phyloP scores from a whole-genome alignment of 179 eudicot genomes.

The Corrigiola litoralis region DNA sequence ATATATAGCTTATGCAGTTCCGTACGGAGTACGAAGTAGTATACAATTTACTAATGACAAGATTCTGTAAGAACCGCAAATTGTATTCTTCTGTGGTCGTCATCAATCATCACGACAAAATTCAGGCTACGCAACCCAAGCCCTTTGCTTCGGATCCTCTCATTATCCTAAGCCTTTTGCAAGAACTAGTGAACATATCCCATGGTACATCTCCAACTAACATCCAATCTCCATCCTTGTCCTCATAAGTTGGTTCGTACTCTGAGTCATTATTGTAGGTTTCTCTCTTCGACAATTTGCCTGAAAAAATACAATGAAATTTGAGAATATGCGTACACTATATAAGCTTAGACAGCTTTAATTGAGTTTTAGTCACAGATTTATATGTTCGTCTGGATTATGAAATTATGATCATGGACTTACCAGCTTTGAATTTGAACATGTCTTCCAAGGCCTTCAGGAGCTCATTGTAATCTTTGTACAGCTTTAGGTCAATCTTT shows the following conservation, averaged over 20 bases:
- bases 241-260: constrained; percentile 32
- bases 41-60: too few relatives aligned
- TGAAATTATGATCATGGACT: too few relatives aligned
- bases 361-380: too few relatives aligned
- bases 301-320: too few relatives aligned
- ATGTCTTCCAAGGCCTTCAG: constrained; percentile 23
- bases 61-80: too few relatives aligned
- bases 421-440: constrained; percentile 28
- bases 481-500: constrained; percentile 31
- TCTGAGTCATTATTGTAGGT: constrained; percentile 6
- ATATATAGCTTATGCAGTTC: too few relatives aligned
- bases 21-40: too few relatives aligned
- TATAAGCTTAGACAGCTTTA: too few relatives aligned
- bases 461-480: constrained; percentile 28
- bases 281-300: background rate
- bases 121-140: background rate
- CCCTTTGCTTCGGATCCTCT: constrained; percentile 26
- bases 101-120: too few relatives aligned
- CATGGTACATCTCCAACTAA: constrained; percentile 36
- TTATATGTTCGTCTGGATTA: too few relatives aligned
- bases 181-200: constrained; percentile 35
- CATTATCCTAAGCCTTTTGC: constrained; percentile 29
- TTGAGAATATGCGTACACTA: too few relatives aligned
- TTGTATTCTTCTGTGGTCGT: too few relatives aligned
- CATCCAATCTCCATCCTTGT: constrained; percentile 41